Conservation (phyloP, 441 rosid species). For the Brassica hybrid region DNA sequence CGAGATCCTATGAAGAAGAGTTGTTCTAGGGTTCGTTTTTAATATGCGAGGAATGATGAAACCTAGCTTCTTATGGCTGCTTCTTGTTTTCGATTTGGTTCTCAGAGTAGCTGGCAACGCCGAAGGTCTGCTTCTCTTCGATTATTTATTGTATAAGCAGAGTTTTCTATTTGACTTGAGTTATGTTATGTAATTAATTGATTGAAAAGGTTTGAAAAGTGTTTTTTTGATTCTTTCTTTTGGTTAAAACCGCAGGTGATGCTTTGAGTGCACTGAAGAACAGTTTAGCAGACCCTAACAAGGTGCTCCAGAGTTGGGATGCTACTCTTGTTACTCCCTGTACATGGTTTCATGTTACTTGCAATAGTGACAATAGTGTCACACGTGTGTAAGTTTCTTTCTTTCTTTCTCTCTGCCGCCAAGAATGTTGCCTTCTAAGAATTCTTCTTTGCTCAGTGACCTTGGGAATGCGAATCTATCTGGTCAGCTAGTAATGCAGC, state of each 20-base stretch:
- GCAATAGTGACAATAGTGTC: slow-evolving; percentile 71
- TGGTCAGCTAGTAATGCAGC: slow-evolving; percentile 83
- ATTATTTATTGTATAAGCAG: too few relatives aligned
- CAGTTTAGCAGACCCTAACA: slow-evolving; percentile 69
- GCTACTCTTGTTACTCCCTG: slow-evolving; percentile 76
- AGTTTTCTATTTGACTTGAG: too few relatives aligned
- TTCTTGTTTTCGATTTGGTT: slow-evolving; percentile 50
- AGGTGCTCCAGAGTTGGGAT: slow-evolving; percentile 82
- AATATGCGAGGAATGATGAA: slow-evolving; percentile 21
- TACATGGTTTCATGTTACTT: slow-evolving; percentile 79
- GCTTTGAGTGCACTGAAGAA: slow-evolving; percentile 60
- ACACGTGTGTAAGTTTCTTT: slow-evolving; percentile 73
- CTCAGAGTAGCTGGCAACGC: slow-evolving; percentile 54
- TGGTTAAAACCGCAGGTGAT: slow-evolving; percentile 52
- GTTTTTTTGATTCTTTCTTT: neutral
- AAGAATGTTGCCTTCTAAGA: too few relatives aligned
- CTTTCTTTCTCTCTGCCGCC: slow-evolving; percentile 2
- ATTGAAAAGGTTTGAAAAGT: neutral
- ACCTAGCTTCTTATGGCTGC: slow-evolving; percentile 43
- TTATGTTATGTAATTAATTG: too few relatives aligned
- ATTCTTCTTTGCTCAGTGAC: slow-evolving; percentile 73
- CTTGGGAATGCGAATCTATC: slow-evolving; percentile 92
- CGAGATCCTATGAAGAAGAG: slow-evolving; percentile 24
- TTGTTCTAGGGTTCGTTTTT: too few relatives aligned
- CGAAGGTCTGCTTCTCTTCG: slow-evolving; percentile 54